Evolutionary conservation across 2,329 filamentous ascomycete species (phyloP), one percentile per base, ranked within the genome.

Genomic region (Leptoxyphium fumago): DNA sequence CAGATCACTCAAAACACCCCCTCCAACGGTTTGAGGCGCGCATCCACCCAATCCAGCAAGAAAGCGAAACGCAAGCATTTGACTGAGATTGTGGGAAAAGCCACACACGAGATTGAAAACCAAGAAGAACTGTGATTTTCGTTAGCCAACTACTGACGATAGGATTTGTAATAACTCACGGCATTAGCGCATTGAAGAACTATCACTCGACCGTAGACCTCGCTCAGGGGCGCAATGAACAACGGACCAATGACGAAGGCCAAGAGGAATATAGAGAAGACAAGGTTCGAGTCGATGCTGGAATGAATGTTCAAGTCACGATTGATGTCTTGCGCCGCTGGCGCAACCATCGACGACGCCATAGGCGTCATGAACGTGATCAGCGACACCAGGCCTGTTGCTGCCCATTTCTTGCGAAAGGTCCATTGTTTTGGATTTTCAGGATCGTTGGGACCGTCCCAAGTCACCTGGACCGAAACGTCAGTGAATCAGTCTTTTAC

Each of bases 371-470:
- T 59, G 50, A 61, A 60, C n/a, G 57, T 59, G 41, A 61, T 56
- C n/a, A 51, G 54, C 3, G 57, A 59, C 8, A 58, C 52, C 7
- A 55, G 13, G 5, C 15, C 13, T 36, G 32, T 68, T 1, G 63
- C 64, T 15, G 61, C 54, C 67, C 67, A 70, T 52, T 68, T 69
- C 29, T 61, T 55, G 43, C 55, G 58, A 45, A 60, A 61, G 2
- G 55, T 52, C 67, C 67, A 69, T 44, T 69, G 69, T 48, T 68
- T 68, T 1, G 68, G 68, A 43, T 71, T 71, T 21, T 55, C 56
- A 9, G 63, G 64, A 46, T 71, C 68, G 29, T 67, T 57, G 5
- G 64, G 58, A 2, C 62, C 61, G 44, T 70, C 67, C 67, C 67
- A 71, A 1, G 62, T 64, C 1, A 71, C 66, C 2, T 60, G 48